Conservation (phyloP, 805 yeast species). For the Metschnikowia continentalis region DNA sequence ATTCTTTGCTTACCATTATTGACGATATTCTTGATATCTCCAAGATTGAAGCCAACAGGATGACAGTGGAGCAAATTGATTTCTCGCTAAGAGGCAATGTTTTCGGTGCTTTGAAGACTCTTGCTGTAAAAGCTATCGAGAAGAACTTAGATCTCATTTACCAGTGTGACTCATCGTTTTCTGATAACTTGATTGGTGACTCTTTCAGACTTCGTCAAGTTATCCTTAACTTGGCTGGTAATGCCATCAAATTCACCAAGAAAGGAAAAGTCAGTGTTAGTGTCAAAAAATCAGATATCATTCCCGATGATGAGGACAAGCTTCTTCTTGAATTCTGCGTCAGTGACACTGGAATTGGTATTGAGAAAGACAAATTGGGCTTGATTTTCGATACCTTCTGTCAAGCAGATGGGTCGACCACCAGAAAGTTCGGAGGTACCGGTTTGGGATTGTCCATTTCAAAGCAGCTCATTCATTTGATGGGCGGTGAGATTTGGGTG, state of each 20-base stretch:
- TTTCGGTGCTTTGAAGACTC: slow-evolving; percentile 83
- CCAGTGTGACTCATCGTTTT: slow-evolving; percentile 81
- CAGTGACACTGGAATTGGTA: slow-evolving; percentile 88
- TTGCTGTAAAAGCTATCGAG: slow-evolving; percentile 87
- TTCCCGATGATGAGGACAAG: slow-evolving; percentile 37
- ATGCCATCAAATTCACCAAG: slow-evolving; percentile 84
- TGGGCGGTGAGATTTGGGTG: slow-evolving; percentile 96
- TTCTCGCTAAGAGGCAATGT: slow-evolving; percentile 83
- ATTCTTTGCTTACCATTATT: slow-evolving; percentile 77
- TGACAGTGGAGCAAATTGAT: slow-evolving; percentile 89
- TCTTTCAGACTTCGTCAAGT: slow-evolving; percentile 86
- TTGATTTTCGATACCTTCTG: slow-evolving; percentile 86
- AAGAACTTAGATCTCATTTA: slow-evolving; percentile 76
- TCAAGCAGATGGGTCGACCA: slow-evolving; percentile 91
- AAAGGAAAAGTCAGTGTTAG: slow-evolving; percentile 76
- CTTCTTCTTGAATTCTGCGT: slow-evolving; percentile 75
- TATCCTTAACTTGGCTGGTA: slow-evolving; percentile 80
- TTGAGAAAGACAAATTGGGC: slow-evolving; percentile 78
- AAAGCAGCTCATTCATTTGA: slow-evolving; percentile 77
- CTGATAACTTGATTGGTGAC: slow-evolving; percentile 83
- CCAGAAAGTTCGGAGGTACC: slow-evolving; percentile 90
- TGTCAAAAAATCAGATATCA: slow-evolving; percentile 50
- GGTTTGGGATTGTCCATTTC: slow-evolving; percentile 88
- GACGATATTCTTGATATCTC: slow-evolving; percentile 91
- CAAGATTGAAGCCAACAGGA: slow-evolving; percentile 88